These are phyloP conservation scores for Amaranthus palmeri DNA, from an alignment of 148 eudicot genomes.

Conservation along the genomic window DNA sequence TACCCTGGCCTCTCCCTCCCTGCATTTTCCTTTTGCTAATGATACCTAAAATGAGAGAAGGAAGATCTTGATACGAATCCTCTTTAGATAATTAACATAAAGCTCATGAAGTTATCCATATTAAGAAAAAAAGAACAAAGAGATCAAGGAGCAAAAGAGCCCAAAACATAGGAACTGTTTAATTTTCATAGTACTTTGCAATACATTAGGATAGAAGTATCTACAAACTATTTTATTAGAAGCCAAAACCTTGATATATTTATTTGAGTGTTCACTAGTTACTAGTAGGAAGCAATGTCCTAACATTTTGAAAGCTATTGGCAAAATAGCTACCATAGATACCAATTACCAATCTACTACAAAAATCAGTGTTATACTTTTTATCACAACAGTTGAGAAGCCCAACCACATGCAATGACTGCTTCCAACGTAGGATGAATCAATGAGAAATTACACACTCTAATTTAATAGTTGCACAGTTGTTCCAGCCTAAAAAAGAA, in stretches of 20 bases:
- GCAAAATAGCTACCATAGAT: not conserved
- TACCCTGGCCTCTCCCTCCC: slow-evolving; percentile 54
- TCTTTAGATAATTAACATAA: not conserved
- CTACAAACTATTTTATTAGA: not conserved
- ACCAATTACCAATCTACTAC: not conserved
- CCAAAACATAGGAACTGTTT: not conserved
- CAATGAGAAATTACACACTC: no score
- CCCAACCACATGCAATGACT: no score
- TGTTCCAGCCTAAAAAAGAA: no score
- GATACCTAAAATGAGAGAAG: slow-evolving; percentile 18
- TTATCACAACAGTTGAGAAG: no score
- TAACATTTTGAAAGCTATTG: not conserved
- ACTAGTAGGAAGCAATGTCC: not conserved
- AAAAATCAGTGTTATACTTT: not conserved
- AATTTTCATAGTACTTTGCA: not conserved
- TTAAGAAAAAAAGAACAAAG: not conserved
- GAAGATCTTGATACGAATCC: not conserved
- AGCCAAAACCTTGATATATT: not conserved
- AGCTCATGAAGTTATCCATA: not conserved
- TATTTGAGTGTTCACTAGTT: not conserved
- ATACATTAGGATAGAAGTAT: not conserved
- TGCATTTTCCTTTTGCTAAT: slow-evolving; percentile 37
- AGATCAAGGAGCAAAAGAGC: not conserved
- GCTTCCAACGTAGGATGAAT: no score
- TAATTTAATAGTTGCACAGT: no score